Evolutionary conservation across 2,329 filamentous ascomycete species (phyloP), one percentile per base, ranked within the genome.

Genomic region (Beauveria brongniartii): DNA sequence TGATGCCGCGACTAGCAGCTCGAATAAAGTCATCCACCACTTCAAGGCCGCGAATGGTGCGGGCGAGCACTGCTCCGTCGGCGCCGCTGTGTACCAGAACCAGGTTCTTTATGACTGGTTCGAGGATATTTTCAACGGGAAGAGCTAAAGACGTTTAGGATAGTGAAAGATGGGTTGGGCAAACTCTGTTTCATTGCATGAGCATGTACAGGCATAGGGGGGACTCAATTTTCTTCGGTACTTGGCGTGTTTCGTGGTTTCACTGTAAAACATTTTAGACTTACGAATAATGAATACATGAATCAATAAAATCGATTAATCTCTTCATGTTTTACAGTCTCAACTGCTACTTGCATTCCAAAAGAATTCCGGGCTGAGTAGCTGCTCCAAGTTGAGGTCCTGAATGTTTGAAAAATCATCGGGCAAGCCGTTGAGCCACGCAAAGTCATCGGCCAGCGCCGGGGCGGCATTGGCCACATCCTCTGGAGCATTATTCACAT

Each of bases 371-470:
- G 59, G 60, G 12, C 58, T 65, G 2, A 78, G 67, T 43, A 77
- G 73, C 28, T 74, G 72, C 41, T 78, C 77, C 28, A 80, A 63
- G 63, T 79, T 76, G 52, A 77, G 71, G 34, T 77, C 73, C 47
- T 75, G 73, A 22, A 79, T 65, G 47, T 72, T 73, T 0, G 75
- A 76, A 57, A 80, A 70, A 61, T 80, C 78, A 20, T 75, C 73
- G 3, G 77, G 69, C 55, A 80, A 63, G 53, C 71, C 74, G 16
- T 75, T 76, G 34, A 80, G 61, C 77, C 77, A 77, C 0, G 70
- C 72, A 50, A 74, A 69, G 20, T 76, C 74, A 68, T 73, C 43
- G 1, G 54, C 34, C 22, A 66, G 67, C 7, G 67, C 66, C n/a
- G 65, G 65, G 46, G 61, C 56, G 22, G 57, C 64, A 53, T 66